A percentile compares a stretch with the other conserved stretches of the same genome.
These are phyloP conservation scores for Moesziomyces parantarcticus DNA, from an alignment of 1,284 basidiomycete species.

Conservation along the genomic window DNA sequence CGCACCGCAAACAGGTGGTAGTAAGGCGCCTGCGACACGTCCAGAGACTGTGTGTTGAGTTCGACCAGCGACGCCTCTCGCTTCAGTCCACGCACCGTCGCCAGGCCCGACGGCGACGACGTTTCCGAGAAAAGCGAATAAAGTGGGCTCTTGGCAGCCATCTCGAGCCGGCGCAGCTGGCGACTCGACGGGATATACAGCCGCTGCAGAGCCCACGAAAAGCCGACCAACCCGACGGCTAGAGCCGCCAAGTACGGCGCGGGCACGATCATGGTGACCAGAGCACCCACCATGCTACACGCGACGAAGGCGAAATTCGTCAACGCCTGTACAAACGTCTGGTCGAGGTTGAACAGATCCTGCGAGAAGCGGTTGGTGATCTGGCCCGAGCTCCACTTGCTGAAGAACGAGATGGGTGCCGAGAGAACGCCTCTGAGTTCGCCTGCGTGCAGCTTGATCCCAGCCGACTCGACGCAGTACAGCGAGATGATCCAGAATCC, in stretches of 20 bases:
- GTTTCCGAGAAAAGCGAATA: slow-evolving; percentile 50
- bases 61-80: slow-evolving; percentile 33
- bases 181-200: slow-evolving; percentile 54
- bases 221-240: slow-evolving; percentile 11
- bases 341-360: slow-evolving; percentile 52
- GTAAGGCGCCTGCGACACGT: slow-evolving; percentile 49
- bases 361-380: slow-evolving; percentile 59
- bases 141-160: slow-evolving; percentile 51
- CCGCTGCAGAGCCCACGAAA: slow-evolving; percentile 30
- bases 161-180: slow-evolving; percentile 53
- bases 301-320: slow-evolving; percentile 18
- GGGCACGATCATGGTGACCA: slow-evolving; percentile 42
- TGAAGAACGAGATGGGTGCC: slow-evolving; percentile 50
- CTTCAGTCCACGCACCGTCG: slow-evolving; percentile 50
- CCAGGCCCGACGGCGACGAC: slow-evolving; percentile 44
- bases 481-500: slow-evolving; percentile 15
- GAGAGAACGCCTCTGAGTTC: slow-evolving; percentile 36
- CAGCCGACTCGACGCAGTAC: slow-evolving; percentile 21
- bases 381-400: slow-evolving; percentile 40
- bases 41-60: slow-evolving; percentile 36
- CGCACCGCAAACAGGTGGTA: slow-evolving; percentile 51
- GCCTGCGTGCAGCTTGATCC: slow-evolving; percentile 29
- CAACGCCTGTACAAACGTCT: slow-evolving; percentile 24
- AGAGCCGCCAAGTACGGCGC: slow-evolving; percentile 45
- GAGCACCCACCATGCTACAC: slow-evolving; percentile 12